Evolutionary conservation across 805 yeast genomes (phyloP).

Genomic region (Danielozyma ontarioensis): DNA sequence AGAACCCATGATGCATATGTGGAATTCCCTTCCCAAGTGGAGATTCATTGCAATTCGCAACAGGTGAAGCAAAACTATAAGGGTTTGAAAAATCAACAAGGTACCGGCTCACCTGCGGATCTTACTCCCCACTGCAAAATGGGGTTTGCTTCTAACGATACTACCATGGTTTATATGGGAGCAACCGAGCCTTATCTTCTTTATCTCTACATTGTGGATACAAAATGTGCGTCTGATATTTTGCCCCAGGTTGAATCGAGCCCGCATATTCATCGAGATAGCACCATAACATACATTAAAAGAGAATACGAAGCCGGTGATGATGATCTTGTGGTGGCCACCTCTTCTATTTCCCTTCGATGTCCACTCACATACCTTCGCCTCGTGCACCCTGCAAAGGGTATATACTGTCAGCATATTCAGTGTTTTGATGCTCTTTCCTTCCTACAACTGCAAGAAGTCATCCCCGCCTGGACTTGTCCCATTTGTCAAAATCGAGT

Average conservation of each 20-base stretch:
- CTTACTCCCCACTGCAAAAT: slow-evolving; percentile 45
- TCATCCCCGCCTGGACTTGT: slow-evolving; percentile 82
- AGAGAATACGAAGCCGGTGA: slow-evolving; percentile 33
- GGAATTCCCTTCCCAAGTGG: slow-evolving; percentile 70
- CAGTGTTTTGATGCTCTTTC: slow-evolving; percentile 85
- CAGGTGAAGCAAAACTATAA: slow-evolving; percentile 47
- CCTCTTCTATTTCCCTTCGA: slow-evolving; percentile 60
- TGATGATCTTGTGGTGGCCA: slow-evolving; percentile 64
- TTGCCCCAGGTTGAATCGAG: slow-evolving; percentile 20
- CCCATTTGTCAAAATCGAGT: slow-evolving; percentile 67
- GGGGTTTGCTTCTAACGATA: slow-evolving; percentile 30
- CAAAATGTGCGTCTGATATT: slow-evolving; percentile 15
- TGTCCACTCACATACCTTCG: slow-evolving; percentile 76
- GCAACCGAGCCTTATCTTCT: slow-evolving; percentile 46
- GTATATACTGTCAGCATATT: slow-evolving; percentile 68
- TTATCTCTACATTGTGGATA: slow-evolving; percentile 56
- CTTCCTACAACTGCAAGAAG: slow-evolving; percentile 69
- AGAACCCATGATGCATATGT: slow-evolving; percentile 31
- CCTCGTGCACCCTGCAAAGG: slow-evolving; percentile 67
- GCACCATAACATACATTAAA: slow-evolving; percentile 46
- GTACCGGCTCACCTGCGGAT: slow-evolving; percentile 81
- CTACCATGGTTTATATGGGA: slow-evolving; percentile 56
- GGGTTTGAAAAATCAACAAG: slow-evolving; percentile 72
- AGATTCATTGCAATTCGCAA: slow-evolving; percentile 54
- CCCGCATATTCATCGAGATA: slow-evolving; percentile 48